Conservation (phyloP, 192 early-diverging fungal species). For the Martensiomyces pterosporus region DNA sequence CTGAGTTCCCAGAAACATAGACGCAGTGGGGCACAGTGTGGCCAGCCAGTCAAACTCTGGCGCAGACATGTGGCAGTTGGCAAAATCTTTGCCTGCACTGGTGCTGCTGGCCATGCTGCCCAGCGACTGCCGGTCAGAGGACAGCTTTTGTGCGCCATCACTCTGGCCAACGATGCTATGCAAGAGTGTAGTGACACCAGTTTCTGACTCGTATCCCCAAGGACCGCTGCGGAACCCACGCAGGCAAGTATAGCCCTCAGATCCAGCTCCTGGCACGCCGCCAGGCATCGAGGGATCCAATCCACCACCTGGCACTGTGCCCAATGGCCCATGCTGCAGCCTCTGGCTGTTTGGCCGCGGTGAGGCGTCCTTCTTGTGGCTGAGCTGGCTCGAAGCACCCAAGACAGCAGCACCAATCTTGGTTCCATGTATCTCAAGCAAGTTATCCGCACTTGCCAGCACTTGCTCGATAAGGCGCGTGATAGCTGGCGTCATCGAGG, state of each 20-base stretch:
- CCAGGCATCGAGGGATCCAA: too few relatives aligned
- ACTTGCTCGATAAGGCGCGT: constrained; percentile 28
- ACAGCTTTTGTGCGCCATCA: neutral
- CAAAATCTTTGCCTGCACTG: constrained; percentile 15
- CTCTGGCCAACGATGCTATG: constrained; percentile 3
- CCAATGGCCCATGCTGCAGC: too few relatives aligned
- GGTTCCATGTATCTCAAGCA: constrained; percentile 15
- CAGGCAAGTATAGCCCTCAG: constrained; percentile 1
- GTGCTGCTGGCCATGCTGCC: constrained; percentile 1
- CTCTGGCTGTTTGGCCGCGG: too few relatives aligned
- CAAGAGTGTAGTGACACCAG: constrained; percentile 38
- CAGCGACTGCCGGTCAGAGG: neutral
- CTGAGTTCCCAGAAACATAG: neutral
- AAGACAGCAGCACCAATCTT: constrained; percentile 5
- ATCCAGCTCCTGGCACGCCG: too few relatives aligned
- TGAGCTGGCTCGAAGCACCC: neutral
- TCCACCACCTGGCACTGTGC: too few relatives aligned
- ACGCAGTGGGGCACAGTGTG: neutral
- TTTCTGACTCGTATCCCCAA: constrained; percentile 46
- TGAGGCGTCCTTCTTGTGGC: too few relatives aligned
- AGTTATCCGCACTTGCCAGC: constrained; percentile 17
- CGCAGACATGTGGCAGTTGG: constrained; percentile 2
- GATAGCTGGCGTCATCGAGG: constrained; percentile 9
- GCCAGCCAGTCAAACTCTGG: constrained; percentile 33
- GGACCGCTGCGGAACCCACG: constrained; percentile 21